Base-by-base conservation (phyloP, 2,329 filamentous ascomycete species). In the Myriangium duriaei region DNA sequence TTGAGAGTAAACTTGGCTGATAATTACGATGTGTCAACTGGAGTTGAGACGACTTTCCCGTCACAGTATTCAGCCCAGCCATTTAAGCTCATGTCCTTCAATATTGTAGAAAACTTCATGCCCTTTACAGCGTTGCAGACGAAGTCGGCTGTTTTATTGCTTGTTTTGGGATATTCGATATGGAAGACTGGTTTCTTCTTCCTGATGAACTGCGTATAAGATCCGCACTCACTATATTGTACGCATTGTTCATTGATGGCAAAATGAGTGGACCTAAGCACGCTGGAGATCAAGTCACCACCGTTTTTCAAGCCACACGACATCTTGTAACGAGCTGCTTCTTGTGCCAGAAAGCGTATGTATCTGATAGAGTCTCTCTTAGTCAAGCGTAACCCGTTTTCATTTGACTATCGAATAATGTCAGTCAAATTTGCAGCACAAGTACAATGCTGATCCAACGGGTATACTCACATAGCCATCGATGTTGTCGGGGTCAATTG, bases 241-340 rank as follows among this genome's bases (percentile, higher is more conserved):
- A 67, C 66, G 52, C 79, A 82, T 58, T 81, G 69, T 61, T 83
- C 79, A 55, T 81, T 80, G 48, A 83, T 76, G 6, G 67, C 71
- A 57, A 77, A 82, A 50, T 79, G 64, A 35, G 80, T 69, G 4
- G 68, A 55, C 17, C 61, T 54, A 4, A 71, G 56, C 2, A 73
- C 65, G 1, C 54, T 45, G 4, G 52, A 41, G 38, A 83, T 72
- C 43, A 84, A 76, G 32, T 61, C 65, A 11, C 64, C 72, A 1
- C 72, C 75, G 49, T 84, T 84, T 60, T 84, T 84, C 41, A 84
- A 62, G 0, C 79, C 79, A 4, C 76, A 65, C 0, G 73, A 67
- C 52, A 84, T 59, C 42, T 72, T 71, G 30, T 67, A 64, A 5
- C 57, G 53, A 31, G 63, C 60, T 1, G 79, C 70, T 47, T 71